Conservation (phyloP, 75 land plant species). For the Cunninghamia lanceolata region DNA sequence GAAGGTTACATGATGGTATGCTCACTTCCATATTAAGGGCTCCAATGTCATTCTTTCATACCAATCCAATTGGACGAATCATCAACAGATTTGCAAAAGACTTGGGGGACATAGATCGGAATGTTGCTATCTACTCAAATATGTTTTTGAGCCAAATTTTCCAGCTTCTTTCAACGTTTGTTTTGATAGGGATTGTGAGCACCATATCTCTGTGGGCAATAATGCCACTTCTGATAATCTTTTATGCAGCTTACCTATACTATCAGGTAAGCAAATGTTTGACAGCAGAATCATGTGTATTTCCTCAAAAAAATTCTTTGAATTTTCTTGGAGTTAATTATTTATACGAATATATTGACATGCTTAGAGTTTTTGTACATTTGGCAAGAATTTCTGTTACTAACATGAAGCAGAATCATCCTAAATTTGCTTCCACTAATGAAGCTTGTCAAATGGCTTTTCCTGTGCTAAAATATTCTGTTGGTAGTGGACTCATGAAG, state of each 20-base stretch:
- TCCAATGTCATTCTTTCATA: slow-evolving; percentile 96
- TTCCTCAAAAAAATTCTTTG: slow-evolving; percentile 1
- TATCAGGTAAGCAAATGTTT: slow-evolving; percentile 63
- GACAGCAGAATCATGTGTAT: background rate
- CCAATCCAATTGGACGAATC: slow-evolving; percentile 94
- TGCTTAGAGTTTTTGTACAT: background rate
- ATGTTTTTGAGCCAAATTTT: slow-evolving; percentile 75
- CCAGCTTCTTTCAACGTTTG: slow-evolving; percentile 93
- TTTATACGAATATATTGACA: background rate
- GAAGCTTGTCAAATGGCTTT: background rate
- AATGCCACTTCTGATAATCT: slow-evolving; percentile 84
- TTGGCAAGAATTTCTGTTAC: background rate
- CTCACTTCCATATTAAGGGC: slow-evolving; percentile 82
- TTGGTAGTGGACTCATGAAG: slow-evolving; percentile 5
- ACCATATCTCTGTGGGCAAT: slow-evolving; percentile 97
- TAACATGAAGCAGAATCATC: background rate
- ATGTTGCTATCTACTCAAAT: slow-evolving; percentile 67
- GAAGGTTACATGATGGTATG: slow-evolving; percentile 84
- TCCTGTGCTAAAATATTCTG: background rate
- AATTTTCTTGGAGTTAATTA: background rate
- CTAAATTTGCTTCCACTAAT: background rate
- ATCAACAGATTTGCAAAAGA: slow-evolving; percentile 99
- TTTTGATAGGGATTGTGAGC: slow-evolving; percentile 92
- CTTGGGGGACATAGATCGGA: slow-evolving; percentile 85
- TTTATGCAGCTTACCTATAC: slow-evolving; percentile 84